These are phyloP conservation scores for Fusarium sp. DNA, from an alignment of 2,329 filamentous ascomycete species.

Conservation along the genomic window DNA sequence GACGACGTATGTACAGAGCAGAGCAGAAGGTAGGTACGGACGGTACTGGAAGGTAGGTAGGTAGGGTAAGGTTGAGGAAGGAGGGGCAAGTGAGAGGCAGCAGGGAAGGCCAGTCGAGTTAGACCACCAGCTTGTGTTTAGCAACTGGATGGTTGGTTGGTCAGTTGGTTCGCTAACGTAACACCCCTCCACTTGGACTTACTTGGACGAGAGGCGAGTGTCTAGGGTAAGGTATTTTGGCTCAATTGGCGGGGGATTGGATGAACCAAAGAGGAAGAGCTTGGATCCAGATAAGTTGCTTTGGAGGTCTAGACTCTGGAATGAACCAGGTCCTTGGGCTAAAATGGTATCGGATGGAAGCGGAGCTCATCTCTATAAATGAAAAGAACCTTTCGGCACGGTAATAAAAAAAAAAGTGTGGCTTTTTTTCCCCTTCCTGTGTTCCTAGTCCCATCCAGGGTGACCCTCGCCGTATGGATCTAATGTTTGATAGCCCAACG, in stretches of 20 bases:
- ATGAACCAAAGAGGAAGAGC: constrained; percentile 5
- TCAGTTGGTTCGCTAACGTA: constrained; percentile 13
- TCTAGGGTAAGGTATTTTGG: constrained; percentile 19
- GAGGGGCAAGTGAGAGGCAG: constrained; percentile 36
- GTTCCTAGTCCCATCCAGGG: neutral
- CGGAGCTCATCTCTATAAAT: constrained; percentile 18
- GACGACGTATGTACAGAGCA: constrained; percentile 18
- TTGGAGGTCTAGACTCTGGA: constrained; percentile 5
- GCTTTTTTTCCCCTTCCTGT: neutral
- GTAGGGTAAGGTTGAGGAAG: constrained; percentile 18
- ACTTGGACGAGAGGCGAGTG: neutral
- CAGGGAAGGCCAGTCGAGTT: constrained; percentile 22
- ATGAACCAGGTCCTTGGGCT: constrained; percentile 8
- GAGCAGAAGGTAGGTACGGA: constrained; percentile 6
- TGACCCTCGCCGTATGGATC: neutral
- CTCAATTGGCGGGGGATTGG: constrained; percentile 22
- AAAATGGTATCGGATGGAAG: constrained; percentile 22
- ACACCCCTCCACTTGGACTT: constrained; percentile 4
- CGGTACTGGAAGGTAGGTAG: neutral
- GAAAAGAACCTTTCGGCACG: neutral
- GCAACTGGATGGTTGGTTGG: constrained; percentile 19
- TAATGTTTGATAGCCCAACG: constrained; percentile 1
- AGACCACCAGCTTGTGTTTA: constrained; percentile 13
- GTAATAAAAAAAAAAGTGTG: neutral
- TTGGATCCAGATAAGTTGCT: neutral